phyloP scores from a whole-genome alignment of 2,329 filamentous ascomycete genomes.

The Shiraia bambusicola region DNA sequence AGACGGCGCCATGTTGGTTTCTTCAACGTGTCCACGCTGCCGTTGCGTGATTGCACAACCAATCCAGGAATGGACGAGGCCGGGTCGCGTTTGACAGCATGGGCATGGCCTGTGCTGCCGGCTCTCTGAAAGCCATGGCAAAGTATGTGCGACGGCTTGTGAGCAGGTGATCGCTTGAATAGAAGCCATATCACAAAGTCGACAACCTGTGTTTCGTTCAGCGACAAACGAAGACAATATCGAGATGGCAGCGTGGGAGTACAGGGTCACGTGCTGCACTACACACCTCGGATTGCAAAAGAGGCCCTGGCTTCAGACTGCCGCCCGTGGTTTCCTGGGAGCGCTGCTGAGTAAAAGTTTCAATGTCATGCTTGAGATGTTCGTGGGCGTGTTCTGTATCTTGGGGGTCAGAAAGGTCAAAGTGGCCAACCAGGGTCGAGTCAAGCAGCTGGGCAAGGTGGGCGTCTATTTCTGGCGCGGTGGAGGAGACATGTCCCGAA shows the following conservation, averaged over 20 bases:
- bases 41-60: slow-evolving; percentile 65
- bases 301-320: slow-evolving; percentile 35
- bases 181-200: slow-evolving; percentile 68
- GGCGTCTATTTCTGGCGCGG: slow-evolving; percentile 42
- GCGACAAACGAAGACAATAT: neutral
- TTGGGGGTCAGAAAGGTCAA: slow-evolving; percentile 37
- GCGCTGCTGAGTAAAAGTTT: slow-evolving; percentile 49
- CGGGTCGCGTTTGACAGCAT: slow-evolving; percentile 35
- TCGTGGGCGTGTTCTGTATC: slow-evolving; percentile 53
- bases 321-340: slow-evolving; percentile 33
- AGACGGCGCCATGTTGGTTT: slow-evolving; percentile 72
- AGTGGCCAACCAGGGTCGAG: slow-evolving; percentile 63
- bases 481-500: slow-evolving; percentile 37
- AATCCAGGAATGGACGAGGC: slow-evolving; percentile 65
- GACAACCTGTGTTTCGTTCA: slow-evolving; percentile 46
- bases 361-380: slow-evolving; percentile 44
- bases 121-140: slow-evolving; percentile 76
- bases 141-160: slow-evolving; percentile 71
- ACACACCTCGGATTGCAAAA: slow-evolving; percentile 49
- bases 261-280: neutral
- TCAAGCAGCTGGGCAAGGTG: slow-evolving; percentile 65
- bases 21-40: slow-evolving; percentile 69
- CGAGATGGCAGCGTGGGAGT: neutral
- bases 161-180: slow-evolving; percentile 60
- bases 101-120: slow-evolving; percentile 26